Conservation (phyloP, 2,329 filamentous ascomycete genomes). For the Scortechinia acanthostroma region DNA sequence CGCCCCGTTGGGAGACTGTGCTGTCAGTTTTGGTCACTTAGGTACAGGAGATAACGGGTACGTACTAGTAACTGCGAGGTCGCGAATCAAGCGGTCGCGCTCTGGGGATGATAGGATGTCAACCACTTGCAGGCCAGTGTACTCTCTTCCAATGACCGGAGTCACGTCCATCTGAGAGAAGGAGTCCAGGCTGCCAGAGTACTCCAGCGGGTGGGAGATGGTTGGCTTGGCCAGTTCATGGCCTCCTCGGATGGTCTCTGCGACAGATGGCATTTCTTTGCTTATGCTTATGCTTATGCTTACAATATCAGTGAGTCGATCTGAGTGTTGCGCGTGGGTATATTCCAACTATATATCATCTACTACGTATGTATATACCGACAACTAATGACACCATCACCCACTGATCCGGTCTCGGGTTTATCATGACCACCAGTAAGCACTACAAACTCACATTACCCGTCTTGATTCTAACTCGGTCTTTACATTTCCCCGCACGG, state of each 20-base stretch:
- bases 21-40: conserved; percentile 3
- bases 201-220: conserved; percentile 21
- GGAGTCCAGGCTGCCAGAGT: conserved; percentile 28
- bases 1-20: conserved; percentile 34
- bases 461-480: too few species aligned
- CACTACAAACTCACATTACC: too few species aligned
- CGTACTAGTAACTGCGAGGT: conserved; percentile 18
- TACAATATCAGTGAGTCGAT: too few species aligned
- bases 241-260: conserved; percentile 11
- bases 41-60: conserved; percentile 4
- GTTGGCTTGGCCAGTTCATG: conserved; percentile 12
- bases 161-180: conserved; percentile 24
- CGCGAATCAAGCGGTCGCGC: conserved; percentile 19
- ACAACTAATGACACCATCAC: too few species aligned
- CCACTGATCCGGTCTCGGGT: too few species aligned
- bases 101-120: conserved; percentile 13
- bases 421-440: too few species aligned
- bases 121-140: conserved; percentile 16
- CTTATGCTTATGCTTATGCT: too few species aligned
- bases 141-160: conserved; percentile 22
- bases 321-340: too few species aligned
- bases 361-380: too few species aligned
- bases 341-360: too few species aligned
- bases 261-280: conserved; percentile 11
- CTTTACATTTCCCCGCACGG: background rate